These are phyloP conservation scores for Penicillium sp. DNA, from an alignment of 2,329 filamentous ascomycete species.

Conservation along the genomic window DNA sequence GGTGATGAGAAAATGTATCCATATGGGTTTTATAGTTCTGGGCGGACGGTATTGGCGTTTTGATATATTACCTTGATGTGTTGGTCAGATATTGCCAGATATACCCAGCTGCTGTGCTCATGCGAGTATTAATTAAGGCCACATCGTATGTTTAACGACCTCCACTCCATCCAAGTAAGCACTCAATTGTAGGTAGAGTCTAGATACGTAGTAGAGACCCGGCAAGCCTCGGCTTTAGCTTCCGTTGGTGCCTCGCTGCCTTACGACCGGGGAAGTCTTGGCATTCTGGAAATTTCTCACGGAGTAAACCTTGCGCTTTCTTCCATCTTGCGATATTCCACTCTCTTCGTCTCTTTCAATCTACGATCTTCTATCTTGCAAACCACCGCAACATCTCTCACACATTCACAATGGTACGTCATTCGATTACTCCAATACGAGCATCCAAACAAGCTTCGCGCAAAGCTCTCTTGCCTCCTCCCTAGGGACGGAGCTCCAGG, in stretches of 20 bases:
- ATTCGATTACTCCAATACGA: not conserved
- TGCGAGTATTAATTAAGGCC: not conserved
- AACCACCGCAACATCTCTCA: slow-evolving; percentile 6
- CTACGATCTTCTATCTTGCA: not conserved
- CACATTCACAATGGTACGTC: slow-evolving; percentile 14
- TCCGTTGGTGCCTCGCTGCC: slow-evolving; percentile 8
- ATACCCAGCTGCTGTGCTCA: not conserved
- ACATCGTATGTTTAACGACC: not conserved
- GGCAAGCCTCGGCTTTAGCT: slow-evolving; percentile 28
- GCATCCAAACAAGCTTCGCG: slow-evolving; percentile 3
- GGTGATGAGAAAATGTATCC: slow-evolving; percentile 21
- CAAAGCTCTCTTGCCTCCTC: slow-evolving; percentile 3
- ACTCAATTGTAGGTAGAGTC: not conserved
- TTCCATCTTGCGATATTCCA: not conserved
- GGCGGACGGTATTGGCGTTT: slow-evolving; percentile 11
- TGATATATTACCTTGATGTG: not conserved
- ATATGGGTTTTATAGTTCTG: not conserved
- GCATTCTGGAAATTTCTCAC: slow-evolving; percentile 45
- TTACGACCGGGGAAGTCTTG: slow-evolving; percentile 27
- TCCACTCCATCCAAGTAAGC: not conserved
- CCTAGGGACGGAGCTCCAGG: not conserved
- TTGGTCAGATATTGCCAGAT: not conserved
- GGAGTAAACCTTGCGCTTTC: slow-evolving; percentile 20
- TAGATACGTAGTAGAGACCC: not conserved
- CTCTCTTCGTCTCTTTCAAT: not conserved